Evolutionary conservation across 441 rosid species (phyloP).

Genomic region (Gossypium schwendimanii): DNA sequence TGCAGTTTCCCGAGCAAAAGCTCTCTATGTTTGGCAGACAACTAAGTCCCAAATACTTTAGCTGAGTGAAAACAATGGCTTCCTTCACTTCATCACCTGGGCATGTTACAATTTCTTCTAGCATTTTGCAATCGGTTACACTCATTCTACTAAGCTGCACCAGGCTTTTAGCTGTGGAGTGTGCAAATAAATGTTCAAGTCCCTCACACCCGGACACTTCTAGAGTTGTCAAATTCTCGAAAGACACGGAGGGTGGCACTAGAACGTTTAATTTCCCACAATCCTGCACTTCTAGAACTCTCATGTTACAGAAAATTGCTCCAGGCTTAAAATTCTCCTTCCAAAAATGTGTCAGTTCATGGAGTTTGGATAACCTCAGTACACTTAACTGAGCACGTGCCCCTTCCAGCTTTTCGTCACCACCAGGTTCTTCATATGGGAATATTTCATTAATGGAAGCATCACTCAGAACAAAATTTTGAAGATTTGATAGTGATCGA

Average conservation of each 20-base stretch:
- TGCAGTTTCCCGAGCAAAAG: constrained; percentile 17
- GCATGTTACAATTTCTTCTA: constrained; percentile 14
- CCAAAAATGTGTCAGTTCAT: constrained; percentile 7
- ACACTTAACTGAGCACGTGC: neutral
- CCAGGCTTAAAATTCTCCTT: neutral
- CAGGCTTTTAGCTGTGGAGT: constrained; percentile 15
- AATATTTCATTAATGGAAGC: constrained; percentile 14
- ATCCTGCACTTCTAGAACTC: neutral
- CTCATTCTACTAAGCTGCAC: constrained; percentile 11
- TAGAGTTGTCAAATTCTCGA: constrained; percentile 2
- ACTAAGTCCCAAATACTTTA: constrained; percentile 16
- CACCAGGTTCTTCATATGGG: neutral
- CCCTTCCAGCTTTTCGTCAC: neutral
- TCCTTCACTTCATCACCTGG: neutral
- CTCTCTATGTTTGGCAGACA: constrained; percentile 17
- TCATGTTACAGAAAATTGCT: neutral
- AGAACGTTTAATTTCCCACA: constrained; percentile 4
- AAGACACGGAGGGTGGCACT: constrained; percentile 9
- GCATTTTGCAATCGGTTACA: constrained; percentile 8
- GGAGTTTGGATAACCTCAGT: constrained; percentile 11
- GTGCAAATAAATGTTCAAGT: neutral
- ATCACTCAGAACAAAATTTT: constrained; percentile 1
- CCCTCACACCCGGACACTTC: constrained; percentile 6
- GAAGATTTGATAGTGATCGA: constrained; percentile 6
- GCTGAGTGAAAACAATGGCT: neutral